Conservation (phyloP, 495 filamentous ascomycete genomes). For the Penicillium cinerascens region DNA sequence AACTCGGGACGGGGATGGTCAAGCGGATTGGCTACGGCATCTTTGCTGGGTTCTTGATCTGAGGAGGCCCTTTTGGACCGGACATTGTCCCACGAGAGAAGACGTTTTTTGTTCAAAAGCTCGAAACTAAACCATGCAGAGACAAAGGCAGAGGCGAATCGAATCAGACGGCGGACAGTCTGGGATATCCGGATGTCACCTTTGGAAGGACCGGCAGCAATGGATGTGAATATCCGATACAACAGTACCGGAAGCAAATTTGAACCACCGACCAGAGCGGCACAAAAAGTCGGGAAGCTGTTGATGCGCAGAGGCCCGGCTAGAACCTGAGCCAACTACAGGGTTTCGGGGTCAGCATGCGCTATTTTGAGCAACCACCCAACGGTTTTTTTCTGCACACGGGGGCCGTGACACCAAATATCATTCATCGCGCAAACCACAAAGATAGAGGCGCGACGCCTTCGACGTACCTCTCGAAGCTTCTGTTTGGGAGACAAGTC, state of each 20-base stretch:
- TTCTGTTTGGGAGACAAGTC: constrained; percentile 39
- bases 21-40: constrained; percentile 19
- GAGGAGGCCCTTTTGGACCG: constrained; percentile 2
- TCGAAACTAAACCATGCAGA: constrained; percentile 48
- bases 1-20: constrained; percentile 29
- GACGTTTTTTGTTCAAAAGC: constrained; percentile 42
- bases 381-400: not conserved
- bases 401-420: constrained; percentile 2
- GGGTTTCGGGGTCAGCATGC: constrained; percentile 6
- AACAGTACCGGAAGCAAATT: constrained; percentile 57
- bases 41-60: constrained; percentile 33
- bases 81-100: constrained; percentile 13
- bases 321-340: constrained; percentile 37
- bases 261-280: constrained; percentile 68
- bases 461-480: constrained; percentile 35
- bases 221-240: constrained; percentile 30
- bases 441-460: not conserved
- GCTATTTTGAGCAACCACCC: not conserved
- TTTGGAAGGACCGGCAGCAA: constrained; percentile 15
- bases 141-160: constrained; percentile 40
- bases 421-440: constrained; percentile 1
- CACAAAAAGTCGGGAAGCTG: constrained; percentile 82
- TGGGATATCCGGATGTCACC: constrained; percentile 14
- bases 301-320: constrained; percentile 36
- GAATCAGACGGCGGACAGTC: constrained; percentile 26